These are phyloP conservation scores for Tetragonia tetragonoides DNA, from an alignment of 148 eudicot species.

Conservation along the genomic window DNA sequence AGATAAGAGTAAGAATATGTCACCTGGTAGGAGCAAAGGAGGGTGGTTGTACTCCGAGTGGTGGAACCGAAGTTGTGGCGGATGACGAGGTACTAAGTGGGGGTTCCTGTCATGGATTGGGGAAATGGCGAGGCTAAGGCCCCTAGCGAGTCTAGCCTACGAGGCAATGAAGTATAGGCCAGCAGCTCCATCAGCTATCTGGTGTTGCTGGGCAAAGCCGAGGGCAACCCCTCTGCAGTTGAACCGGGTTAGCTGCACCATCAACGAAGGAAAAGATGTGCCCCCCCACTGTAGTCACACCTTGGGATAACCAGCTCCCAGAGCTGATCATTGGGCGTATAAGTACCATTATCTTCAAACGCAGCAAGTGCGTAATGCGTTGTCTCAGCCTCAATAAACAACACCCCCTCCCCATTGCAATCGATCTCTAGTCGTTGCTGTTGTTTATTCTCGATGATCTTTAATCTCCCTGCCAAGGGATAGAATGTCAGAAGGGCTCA, in stretches of 20 bases:
- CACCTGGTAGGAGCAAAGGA: background rate
- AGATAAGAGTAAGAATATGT: background rate
- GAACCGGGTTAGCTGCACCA: conserved; percentile 25
- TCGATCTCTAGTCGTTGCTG: conserved; percentile 29
- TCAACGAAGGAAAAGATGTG: conserved; percentile 6
- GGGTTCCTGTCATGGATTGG: conserved; percentile 20
- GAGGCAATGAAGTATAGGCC: conserved; percentile 23
- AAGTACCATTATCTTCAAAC: conserved; percentile 1
- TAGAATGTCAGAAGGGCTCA: conserved; percentile 33
- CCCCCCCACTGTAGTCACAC: conserved; percentile 9
- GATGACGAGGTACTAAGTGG: conserved; percentile 20
- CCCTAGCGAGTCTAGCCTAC: conserved; percentile 29
- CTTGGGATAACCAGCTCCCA: background rate
- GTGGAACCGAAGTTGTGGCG: conserved; percentile 21
- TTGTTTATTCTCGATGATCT: conserved; percentile 6
- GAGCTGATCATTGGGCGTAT: background rate
- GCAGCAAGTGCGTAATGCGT: conserved; percentile 2
- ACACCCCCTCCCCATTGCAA: conserved; percentile 30
- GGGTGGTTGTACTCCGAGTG: conserved; percentile 20
- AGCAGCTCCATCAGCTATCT: conserved; percentile 24
- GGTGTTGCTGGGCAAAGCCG: conserved; percentile 31
- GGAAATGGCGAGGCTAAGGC: conserved; percentile 23
- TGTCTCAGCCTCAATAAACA: conserved; percentile 22
- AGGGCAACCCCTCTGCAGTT: conserved; percentile 28
- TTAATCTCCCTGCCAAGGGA: conserved; percentile 34